These are phyloP conservation scores for Candida glucosophila DNA, from an alignment of 1,139 yeast genomes.

Conservation along the genomic window DNA sequence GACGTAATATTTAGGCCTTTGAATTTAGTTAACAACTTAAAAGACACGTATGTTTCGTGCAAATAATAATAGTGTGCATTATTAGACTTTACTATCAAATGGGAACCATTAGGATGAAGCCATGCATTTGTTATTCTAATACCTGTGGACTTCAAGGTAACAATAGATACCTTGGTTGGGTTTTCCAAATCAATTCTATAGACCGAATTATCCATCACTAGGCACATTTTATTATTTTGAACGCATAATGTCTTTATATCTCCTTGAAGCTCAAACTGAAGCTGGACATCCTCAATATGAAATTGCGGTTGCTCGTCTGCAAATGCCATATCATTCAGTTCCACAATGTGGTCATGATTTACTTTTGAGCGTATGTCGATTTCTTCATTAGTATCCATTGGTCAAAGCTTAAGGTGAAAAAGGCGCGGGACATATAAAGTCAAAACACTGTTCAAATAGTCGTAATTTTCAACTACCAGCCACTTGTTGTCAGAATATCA, in stretches of 20 bases:
- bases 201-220: slow-evolving; percentile 15
- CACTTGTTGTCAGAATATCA: no score
- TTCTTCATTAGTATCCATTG: no score
- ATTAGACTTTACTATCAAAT: slow-evolving; percentile 23
- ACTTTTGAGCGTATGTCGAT: no score
- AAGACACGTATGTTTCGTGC: slow-evolving; percentile 21
- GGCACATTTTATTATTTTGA: slow-evolving; percentile 26
- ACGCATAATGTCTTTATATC: slow-evolving; percentile 19
- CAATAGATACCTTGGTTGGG: slow-evolving; percentile 28
- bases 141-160: slow-evolving; percentile 14
- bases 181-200: slow-evolving; percentile 27
- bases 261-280: slow-evolving; percentile 29
- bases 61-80: slow-evolving; percentile 20
- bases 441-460: no score
- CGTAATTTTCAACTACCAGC: no score
- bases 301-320: slow-evolving; percentile 15
- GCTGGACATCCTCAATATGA: slow-evolving; percentile 33
- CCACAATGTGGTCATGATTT: no score
- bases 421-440: no score
- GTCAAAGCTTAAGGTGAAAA: no score
- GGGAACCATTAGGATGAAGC: slow-evolving; percentile 33
- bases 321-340: not conserved
- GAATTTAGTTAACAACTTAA: slow-evolving; percentile 25
- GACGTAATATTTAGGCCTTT: slow-evolving; percentile 19
- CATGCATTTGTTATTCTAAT: slow-evolving; percentile 19